These are phyloP conservation scores for Naganishia antarctica DNA, from an alignment of 768 basidiomycete genomes.

Conservation along the genomic window DNA sequence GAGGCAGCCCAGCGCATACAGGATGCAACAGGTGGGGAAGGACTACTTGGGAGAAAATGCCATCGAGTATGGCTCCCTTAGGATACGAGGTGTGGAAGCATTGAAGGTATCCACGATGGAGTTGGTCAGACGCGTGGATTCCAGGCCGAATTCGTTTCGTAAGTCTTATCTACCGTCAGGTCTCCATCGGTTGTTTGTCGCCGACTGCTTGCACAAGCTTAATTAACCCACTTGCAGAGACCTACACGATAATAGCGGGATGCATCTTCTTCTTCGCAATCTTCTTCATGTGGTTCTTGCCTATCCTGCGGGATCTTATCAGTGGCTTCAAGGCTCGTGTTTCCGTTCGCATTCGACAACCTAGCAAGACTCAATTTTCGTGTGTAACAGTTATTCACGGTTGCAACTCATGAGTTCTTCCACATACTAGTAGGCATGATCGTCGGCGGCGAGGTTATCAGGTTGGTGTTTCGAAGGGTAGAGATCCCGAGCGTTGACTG, in stretches of 20 bases:
- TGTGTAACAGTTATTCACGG: slow-evolving; percentile 39
- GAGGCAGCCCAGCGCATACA: too few species aligned
- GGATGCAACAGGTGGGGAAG: too few species aligned
- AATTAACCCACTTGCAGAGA: slow-evolving; percentile 31
- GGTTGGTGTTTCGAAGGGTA: background rate
- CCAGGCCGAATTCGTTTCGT: slow-evolving; percentile 28
- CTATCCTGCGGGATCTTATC: slow-evolving; percentile 44
- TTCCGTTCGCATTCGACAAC: too few species aligned
- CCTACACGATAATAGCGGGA: slow-evolving; percentile 45
- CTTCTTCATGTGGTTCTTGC: slow-evolving; percentile 46
- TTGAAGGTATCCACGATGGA: background rate
- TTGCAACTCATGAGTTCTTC: slow-evolving; percentile 44
- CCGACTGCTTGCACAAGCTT: too few species aligned
- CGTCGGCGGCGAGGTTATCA: slow-evolving; percentile 46
- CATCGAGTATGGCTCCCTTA: background rate
- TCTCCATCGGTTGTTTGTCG: too few species aligned
- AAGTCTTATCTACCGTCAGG: background rate
- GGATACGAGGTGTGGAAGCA: background rate
- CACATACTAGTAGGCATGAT: slow-evolving; percentile 43
- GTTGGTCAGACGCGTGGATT: slow-evolving; percentile 16
- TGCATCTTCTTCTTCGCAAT: slow-evolving; percentile 45
- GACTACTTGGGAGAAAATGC: background rate
- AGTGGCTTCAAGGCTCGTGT: slow-evolving; percentile 46
- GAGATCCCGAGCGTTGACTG: background rate
- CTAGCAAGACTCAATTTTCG: too few species aligned